A percentile compares a stretch with the other conserved stretches of the same genome.
Conservation (phyloP, 2,329 filamentous ascomycete genomes). For the Fusarium coicis region DNA sequence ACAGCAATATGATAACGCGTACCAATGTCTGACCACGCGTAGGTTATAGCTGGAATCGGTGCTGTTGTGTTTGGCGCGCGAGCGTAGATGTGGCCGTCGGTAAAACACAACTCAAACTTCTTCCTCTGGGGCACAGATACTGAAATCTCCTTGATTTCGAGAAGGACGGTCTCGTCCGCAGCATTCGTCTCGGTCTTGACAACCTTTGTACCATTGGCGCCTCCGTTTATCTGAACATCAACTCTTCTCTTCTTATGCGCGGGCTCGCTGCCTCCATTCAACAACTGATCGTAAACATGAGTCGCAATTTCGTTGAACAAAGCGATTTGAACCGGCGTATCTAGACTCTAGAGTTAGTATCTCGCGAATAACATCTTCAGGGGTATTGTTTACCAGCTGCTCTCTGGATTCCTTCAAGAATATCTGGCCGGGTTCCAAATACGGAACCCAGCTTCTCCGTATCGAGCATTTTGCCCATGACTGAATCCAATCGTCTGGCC, state of each 20-base stretch:
- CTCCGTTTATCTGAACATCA: constrained; percentile 52
- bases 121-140: constrained; percentile 75
- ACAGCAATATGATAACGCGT: constrained; percentile 28
- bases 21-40: constrained; percentile 73
- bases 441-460: constrained; percentile 60
- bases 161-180: constrained; percentile 62
- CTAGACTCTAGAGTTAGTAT: constrained; percentile 47
- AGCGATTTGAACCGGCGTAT: constrained; percentile 60
- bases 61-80: constrained; percentile 61
- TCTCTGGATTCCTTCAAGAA: constrained; percentile 63
- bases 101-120: constrained; percentile 74
- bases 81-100: constrained; percentile 67
- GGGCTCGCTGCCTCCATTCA: constrained; percentile 54
- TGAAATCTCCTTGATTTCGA: constrained; percentile 74
- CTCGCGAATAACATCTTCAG: constrained; percentile 17
- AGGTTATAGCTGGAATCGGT: constrained; percentile 64
- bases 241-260: constrained; percentile 64
- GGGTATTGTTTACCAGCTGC: constrained; percentile 60
- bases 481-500: constrained; percentile 25
- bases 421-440: constrained; percentile 67
- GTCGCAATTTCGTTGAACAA: constrained; percentile 68
- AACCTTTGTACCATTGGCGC: constrained; percentile 31
- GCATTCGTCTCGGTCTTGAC: constrained; percentile 49
- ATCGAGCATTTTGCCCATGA: constrained; percentile 60
- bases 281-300: constrained; percentile 60